These are phyloP conservation scores for Coniochaeta sp. DNA, from an alignment of 2,329 filamentous ascomycete species.

Conservation along the genomic window DNA sequence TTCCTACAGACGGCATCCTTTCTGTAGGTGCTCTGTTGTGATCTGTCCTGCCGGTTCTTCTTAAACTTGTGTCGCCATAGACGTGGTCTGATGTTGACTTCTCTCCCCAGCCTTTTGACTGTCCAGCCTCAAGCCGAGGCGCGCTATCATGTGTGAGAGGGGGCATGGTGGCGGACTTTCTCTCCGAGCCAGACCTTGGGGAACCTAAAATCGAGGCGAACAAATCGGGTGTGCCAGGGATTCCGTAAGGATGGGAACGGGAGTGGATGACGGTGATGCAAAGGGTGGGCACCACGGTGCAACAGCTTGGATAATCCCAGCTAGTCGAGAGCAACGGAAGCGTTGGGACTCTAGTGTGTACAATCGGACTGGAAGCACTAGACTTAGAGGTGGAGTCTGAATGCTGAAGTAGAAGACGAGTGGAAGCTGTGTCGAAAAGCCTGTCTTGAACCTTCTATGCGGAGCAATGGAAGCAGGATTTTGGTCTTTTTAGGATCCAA, in stretches of 20 bases:
- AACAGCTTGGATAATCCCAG: background rate
- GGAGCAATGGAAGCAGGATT: background rate
- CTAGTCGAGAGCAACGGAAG: background rate
- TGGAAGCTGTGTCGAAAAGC: background rate
- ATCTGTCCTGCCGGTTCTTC: conserved; percentile 2
- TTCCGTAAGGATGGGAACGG: background rate
- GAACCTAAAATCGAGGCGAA: background rate
- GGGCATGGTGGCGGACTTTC: conserved; percentile 2
- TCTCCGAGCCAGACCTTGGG: background rate
- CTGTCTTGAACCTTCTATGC: background rate
- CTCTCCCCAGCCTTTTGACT: background rate
- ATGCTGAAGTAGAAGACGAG: background rate
- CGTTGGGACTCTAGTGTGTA: background rate
- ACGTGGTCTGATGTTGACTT: background rate
- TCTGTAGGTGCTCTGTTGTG: conserved; percentile 5
- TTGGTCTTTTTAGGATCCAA: background rate
- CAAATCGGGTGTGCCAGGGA: conserved; percentile 1
- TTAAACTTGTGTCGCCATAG: background rate
- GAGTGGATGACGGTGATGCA: background rate
- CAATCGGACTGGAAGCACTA: background rate
- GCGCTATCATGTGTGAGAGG: conserved; percentile 1
- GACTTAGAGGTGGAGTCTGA: background rate
- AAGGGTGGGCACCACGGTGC: background rate
- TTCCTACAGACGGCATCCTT: conserved; percentile 14
- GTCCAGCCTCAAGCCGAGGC: conserved; percentile 1